Conservation (phyloP, 2,329 filamentous ascomycete species). For the Arthrocladium fulminans region DNA sequence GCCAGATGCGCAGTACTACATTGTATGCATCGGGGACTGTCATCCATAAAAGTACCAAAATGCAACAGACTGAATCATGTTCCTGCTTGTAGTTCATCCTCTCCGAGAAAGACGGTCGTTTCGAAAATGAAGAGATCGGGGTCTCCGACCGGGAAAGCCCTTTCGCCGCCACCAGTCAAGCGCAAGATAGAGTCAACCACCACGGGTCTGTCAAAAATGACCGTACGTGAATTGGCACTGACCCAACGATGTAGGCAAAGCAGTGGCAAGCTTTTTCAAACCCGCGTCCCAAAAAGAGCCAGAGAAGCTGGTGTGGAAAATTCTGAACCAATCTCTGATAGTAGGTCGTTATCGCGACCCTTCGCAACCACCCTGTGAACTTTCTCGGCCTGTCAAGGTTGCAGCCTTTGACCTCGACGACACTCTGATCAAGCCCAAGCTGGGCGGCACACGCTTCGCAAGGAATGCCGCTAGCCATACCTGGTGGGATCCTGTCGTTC, state of each 20-base stretch:
- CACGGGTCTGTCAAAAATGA: constrained; percentile 37
- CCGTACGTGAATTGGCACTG: neutral
- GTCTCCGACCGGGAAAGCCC: constrained; percentile 32
- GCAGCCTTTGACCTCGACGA: constrained; percentile 57
- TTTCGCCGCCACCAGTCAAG: constrained; percentile 52
- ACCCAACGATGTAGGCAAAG: constrained; percentile 29
- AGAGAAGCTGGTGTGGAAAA: constrained; percentile 61
- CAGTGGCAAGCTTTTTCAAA: constrained; percentile 79
- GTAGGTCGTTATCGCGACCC: constrained; percentile 55
- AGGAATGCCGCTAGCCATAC: constrained; percentile 73
- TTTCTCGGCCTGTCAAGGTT: constrained; percentile 24
- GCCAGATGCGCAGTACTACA: neutral
- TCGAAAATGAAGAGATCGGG: constrained; percentile 28
- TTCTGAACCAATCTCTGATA: constrained; percentile 61
- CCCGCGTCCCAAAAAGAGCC: constrained; percentile 76
- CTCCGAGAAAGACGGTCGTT: neutral
- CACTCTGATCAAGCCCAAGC: constrained; percentile 71
- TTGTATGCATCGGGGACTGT: neutral
- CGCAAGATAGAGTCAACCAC: constrained; percentile 46
- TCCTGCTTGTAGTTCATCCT: neutral
- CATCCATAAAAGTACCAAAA: neutral
- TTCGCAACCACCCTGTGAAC: constrained; percentile 9
- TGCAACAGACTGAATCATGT: neutral
- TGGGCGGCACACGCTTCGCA: constrained; percentile 64
- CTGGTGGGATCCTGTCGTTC: constrained; percentile 77